Percentiles rank a stretch among this genome's conserved stretches.
These are phyloP conservation scores for Sordariomycetes sp. DNA, from an alignment of 2,329 filamentous ascomycete genomes.

Conservation along the genomic window DNA sequence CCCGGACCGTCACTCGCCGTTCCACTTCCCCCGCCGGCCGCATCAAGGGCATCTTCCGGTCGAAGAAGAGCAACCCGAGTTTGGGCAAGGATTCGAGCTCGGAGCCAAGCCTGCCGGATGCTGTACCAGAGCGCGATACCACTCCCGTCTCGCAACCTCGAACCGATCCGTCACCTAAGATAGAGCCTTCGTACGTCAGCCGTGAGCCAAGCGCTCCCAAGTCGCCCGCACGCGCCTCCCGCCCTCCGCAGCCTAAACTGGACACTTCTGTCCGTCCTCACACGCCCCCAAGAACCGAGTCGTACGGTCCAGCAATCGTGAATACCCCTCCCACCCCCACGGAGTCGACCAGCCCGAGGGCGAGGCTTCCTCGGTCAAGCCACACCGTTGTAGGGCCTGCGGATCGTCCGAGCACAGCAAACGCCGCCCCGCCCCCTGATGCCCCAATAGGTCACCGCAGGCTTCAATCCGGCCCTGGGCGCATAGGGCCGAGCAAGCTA, in stretches of 20 bases:
- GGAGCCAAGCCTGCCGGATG: slow-evolving; percentile 12
- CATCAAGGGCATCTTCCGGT: slow-evolving; percentile 57
- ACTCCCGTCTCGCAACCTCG: not conserved
- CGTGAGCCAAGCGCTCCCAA: not conserved
- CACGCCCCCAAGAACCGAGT: slow-evolving; percentile 32
- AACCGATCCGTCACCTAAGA: not conserved
- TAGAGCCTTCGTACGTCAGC: not conserved
- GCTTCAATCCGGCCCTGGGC: slow-evolving; percentile 7
- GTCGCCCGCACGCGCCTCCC: not conserved
- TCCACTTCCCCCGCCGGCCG: slow-evolving; percentile 58
- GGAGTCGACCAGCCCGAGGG: slow-evolving; percentile 18
- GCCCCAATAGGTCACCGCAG: slow-evolving; percentile 2
- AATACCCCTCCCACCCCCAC: slow-evolving; percentile 55
- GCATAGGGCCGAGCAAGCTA: slow-evolving; percentile 66
- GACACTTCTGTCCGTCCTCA: slow-evolving; percentile 21
- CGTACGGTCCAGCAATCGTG: slow-evolving; percentile 40
- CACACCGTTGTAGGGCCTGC: slow-evolving; percentile 12
- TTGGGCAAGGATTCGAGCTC: slow-evolving; percentile 24
- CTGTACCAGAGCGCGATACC: not conserved
- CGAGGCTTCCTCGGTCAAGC: slow-evolving; percentile 8
- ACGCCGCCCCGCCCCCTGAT: slow-evolving; percentile 4
- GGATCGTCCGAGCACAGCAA: slow-evolving; percentile 4
- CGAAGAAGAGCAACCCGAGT: slow-evolving; percentile 28
- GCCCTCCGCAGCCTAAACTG: slow-evolving; percentile 11
- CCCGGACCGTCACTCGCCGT: slow-evolving; percentile 33